These are phyloP conservation scores for Daldinia eschscholtzii DNA, from an alignment of 2,329 filamentous ascomycete species.

Conservation along the genomic window DNA sequence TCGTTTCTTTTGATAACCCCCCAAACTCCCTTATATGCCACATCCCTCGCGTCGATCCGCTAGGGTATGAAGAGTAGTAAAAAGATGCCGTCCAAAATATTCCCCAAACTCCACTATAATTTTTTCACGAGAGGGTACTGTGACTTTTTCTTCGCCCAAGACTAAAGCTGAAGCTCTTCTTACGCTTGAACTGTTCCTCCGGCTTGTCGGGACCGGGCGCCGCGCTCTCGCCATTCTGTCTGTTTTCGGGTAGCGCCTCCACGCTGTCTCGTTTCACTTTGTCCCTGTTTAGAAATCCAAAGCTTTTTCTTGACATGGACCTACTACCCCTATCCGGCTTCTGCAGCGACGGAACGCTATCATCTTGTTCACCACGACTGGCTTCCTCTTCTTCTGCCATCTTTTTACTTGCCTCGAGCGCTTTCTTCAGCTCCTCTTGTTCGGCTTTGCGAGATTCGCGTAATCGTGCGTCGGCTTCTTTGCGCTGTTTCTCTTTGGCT, in stretches of 20 bases:
- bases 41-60: slow-evolving; percentile 19
- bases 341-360: slow-evolving; percentile 61
- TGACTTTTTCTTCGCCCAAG: slow-evolving; percentile 79
- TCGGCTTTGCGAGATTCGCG: slow-evolving; percentile 60
- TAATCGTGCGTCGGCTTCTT: slow-evolving; percentile 53
- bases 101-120: slow-evolving; percentile 25
- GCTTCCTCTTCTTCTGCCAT: slow-evolving; percentile 68
- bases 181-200: slow-evolving; percentile 64
- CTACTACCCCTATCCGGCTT: slow-evolving; percentile 79
- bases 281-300: slow-evolving; percentile 73
- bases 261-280: slow-evolving; percentile 56
- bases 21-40: slow-evolving; percentile 42
- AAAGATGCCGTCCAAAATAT: slow-evolving; percentile 18
- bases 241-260: slow-evolving; percentile 49
- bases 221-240: slow-evolving; percentile 51
- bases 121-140: slow-evolving; percentile 55
- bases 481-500: slow-evolving; percentile 59
- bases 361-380: slow-evolving; percentile 67
- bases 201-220: slow-evolving; percentile 48
- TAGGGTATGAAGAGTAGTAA: slow-evolving; percentile 17
- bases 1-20: slow-evolving; percentile 36
- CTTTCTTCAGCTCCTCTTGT: slow-evolving; percentile 70
- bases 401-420: slow-evolving; percentile 66
- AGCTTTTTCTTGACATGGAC: slow-evolving; percentile 82
- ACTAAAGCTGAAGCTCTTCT: slow-evolving; percentile 75